Conservation (phyloP, 1,284 basidiomycete genomes). For the Hymenochaete sp. region DNA sequence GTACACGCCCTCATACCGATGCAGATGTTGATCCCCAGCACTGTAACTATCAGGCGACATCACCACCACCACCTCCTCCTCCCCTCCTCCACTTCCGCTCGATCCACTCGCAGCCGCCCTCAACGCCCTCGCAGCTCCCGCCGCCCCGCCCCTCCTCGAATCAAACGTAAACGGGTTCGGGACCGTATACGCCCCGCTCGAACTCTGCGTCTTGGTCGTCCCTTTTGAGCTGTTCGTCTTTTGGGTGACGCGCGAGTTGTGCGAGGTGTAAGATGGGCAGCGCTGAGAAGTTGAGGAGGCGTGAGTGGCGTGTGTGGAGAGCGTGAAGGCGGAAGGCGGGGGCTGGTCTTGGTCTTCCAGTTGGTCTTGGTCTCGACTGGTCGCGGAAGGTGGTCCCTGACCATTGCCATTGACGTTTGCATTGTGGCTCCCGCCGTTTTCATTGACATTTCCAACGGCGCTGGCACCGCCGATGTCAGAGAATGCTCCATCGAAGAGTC, state of each 20-base stretch:
- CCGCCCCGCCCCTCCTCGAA: constrained; percentile 1
- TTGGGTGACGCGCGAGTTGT: too few species aligned
- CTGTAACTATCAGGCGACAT: too few species aligned
- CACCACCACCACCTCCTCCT: too few species aligned
- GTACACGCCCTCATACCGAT: too few species aligned
- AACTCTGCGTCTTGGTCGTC: constrained; percentile 9
- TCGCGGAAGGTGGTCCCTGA: not conserved
- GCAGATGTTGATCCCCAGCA: too few species aligned
- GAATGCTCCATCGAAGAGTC: not conserved
- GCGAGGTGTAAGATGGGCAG: too few species aligned
- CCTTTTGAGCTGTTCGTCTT: too few species aligned
- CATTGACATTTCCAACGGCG: constrained; percentile 7
- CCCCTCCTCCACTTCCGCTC: too few species aligned
- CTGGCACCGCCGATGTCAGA: constrained; percentile 11
- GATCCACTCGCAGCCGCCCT: too few species aligned
- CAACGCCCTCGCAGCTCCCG: constrained; percentile 3
- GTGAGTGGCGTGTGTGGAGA: constrained; percentile 3
- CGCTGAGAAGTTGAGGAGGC: not conserved
- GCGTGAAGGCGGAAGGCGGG: not conserved
- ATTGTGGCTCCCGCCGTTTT: not conserved
- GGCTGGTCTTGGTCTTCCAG: not conserved
- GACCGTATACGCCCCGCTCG: constrained; percentile 10
- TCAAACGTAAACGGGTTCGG: constrained; percentile 15
- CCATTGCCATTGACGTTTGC: not conserved
- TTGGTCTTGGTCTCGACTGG: not conserved